Evolutionary conservation across 768 basidiomycete species (phyloP).

Genomic region (Cubamyces lactineus): DNA sequence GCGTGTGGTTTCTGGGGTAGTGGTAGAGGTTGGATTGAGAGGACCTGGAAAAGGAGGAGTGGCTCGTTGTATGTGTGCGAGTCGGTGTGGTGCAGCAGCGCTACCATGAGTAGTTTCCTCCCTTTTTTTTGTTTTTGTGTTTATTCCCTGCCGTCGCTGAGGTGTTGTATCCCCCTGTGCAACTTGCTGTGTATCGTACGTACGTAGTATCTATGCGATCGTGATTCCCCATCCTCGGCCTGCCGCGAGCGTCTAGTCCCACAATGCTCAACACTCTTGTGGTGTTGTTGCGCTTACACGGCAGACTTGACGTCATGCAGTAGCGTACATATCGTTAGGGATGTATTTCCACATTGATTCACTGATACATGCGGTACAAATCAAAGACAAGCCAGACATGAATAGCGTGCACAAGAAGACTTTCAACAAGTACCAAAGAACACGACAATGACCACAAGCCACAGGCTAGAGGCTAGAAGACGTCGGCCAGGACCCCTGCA

Average conservation of each 20-base stretch:
- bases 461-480: neutral
- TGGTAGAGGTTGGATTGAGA: no score
- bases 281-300: neutral
- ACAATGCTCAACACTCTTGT: neutral
- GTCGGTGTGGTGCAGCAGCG: neutral
- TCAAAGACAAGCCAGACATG: neutral
- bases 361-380: neutral
- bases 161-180: conserved; percentile 9
- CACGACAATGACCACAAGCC: neutral
- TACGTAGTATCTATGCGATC: neutral
- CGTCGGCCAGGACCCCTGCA: conserved; percentile 2
- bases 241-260: neutral
- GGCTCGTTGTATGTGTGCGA: neutral
- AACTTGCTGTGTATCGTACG: conserved; percentile 19
- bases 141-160: neutral
- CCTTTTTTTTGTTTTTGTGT: neutral
- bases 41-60: neutral
- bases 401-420: no score
- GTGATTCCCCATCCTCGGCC: no score
- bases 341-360: neutral
- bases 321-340: no score
- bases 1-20: no score
- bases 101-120: neutral
- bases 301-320: neutral
- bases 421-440: neutral